These are phyloP conservation scores for Fagus sylvatica DNA, from an alignment of 306 rosid species.

Conservation along the genomic window DNA sequence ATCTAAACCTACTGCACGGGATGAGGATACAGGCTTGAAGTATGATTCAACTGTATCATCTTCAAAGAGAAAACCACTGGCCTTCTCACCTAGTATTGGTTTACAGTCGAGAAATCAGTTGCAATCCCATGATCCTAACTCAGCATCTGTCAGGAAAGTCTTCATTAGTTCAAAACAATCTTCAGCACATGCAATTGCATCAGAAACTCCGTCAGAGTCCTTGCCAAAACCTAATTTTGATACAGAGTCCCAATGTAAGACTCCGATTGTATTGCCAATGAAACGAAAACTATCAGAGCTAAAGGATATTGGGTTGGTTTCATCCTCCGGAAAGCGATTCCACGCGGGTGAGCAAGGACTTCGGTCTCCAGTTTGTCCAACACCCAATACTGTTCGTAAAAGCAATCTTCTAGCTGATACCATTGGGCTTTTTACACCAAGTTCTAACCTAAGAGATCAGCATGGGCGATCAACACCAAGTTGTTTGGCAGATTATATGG, in stretches of 20 bases:
- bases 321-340: conserved; percentile 68
- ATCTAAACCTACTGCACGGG: conserved; percentile 48
- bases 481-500: conserved; percentile 49
- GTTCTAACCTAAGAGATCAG: conserved; percentile 49
- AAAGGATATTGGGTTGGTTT: conserved; percentile 57
- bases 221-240: conserved; percentile 46
- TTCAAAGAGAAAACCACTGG: conserved; percentile 67
- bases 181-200: conserved; percentile 37
- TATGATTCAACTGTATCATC: conserved; percentile 34
- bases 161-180: conserved; percentile 48
- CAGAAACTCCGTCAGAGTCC: conserved; percentile 50
- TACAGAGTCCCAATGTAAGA: conserved; percentile 67
- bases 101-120: conserved; percentile 50
- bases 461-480: conserved; percentile 43
- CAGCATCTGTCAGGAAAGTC: conserved; percentile 42
- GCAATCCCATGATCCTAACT: conserved; percentile 51
- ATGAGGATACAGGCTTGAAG: conserved; percentile 59
- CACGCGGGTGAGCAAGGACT: conserved; percentile 71
- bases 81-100: conserved; percentile 73
- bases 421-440: conserved; percentile 61
- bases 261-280: conserved; percentile 64
- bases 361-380: conserved; percentile 70
- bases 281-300: conserved; percentile 74
- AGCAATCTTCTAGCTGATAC: conserved; percentile 50
- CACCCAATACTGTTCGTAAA: conserved; percentile 56